These are phyloP conservation scores for Pichia californica DNA, from an alignment of 805 yeast genomes.

Conservation along the genomic window DNA sequence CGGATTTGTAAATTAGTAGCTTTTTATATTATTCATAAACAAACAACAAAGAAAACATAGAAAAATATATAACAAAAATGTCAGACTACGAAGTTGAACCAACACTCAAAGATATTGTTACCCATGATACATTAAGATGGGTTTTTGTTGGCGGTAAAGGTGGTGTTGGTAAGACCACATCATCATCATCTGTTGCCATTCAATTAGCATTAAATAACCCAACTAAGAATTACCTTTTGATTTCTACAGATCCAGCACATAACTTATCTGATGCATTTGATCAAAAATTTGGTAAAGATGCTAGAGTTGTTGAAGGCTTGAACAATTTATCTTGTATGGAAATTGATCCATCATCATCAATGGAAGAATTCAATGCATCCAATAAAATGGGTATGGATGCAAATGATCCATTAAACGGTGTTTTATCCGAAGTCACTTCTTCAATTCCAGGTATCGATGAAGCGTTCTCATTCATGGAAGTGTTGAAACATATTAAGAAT, in stretches of 20 bases:
- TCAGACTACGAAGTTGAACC: constrained; percentile 62
- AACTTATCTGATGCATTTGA: constrained; percentile 97
- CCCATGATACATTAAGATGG: constrained; percentile 78
- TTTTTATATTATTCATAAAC: too few species aligned
- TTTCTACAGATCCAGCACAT: constrained; percentile 98
- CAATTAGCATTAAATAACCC: constrained; percentile 87
- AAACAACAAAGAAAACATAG: too few species aligned
- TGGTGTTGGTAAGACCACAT: constrained; percentile 98
- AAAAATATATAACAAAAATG: constrained; percentile 13
- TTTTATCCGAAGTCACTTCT: constrained; percentile 87
- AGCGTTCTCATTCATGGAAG: constrained; percentile 96
- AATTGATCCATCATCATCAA: constrained; percentile 91
- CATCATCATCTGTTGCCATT: constrained; percentile 91
- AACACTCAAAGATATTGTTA: constrained; percentile 57
- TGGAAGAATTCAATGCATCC: constrained; percentile 64
- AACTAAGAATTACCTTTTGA: constrained; percentile 70
- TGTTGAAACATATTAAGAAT: constrained; percentile 88
- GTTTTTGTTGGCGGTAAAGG: constrained; percentile 99
- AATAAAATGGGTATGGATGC: constrained; percentile 38
- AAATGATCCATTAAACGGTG: constrained; percentile 57
- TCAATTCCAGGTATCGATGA: constrained; percentile 98
- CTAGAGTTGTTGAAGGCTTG: constrained; percentile 87
- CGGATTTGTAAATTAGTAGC: too few species aligned
- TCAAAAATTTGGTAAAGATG: constrained; percentile 96
- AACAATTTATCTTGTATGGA: constrained; percentile 93